These are phyloP conservation scores for Penicillium salamii DNA, from an alignment of 495 filamentous ascomycete species.

Conservation along the genomic window DNA sequence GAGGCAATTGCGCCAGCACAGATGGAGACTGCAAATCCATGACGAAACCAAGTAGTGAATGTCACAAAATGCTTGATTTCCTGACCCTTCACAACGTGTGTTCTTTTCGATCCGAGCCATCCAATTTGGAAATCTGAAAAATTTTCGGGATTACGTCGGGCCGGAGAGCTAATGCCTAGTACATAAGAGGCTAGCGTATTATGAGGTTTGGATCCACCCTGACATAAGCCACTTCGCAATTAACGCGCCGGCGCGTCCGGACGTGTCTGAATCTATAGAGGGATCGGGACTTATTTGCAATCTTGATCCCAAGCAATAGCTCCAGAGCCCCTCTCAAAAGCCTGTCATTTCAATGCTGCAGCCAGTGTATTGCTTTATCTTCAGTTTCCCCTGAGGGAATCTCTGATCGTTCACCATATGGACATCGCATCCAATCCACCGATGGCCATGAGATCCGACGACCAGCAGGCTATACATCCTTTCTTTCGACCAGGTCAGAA, in stretches of 20 bases:
- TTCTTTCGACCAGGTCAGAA: conserved; percentile 42
- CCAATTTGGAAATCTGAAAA: conserved; percentile 40
- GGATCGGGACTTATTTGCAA: neutral
- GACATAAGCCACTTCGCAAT: conserved; percentile 17
- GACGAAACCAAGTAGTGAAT: conserved; percentile 10
- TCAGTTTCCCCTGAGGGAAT: conserved; percentile 1
- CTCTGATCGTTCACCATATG: conserved; percentile 17
- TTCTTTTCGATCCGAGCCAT: conserved; percentile 21
- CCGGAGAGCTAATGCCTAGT: conserved; percentile 19
- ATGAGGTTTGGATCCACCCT: conserved; percentile 3
- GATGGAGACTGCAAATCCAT: conserved; percentile 49
- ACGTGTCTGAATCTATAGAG: conserved; percentile 19
- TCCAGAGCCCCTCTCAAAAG: neutral
- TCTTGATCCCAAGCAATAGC: neutral
- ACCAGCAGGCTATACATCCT: conserved; percentile 40
- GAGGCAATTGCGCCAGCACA: conserved; percentile 64
- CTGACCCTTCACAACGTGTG: conserved; percentile 22
- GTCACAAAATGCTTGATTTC: conserved; percentile 9
- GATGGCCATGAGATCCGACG: conserved; percentile 42
- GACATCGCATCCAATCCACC: conserved; percentile 23
- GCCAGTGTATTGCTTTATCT: neutral
- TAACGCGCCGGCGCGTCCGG: conserved; percentile 26
- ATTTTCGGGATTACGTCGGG: conserved; percentile 39
- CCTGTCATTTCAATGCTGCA: conserved; percentile 1
- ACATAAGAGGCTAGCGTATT: conserved; percentile 10